Conservation (phyloP, 192 early-diverging fungal species). For the Coemansia sp. region DNA sequence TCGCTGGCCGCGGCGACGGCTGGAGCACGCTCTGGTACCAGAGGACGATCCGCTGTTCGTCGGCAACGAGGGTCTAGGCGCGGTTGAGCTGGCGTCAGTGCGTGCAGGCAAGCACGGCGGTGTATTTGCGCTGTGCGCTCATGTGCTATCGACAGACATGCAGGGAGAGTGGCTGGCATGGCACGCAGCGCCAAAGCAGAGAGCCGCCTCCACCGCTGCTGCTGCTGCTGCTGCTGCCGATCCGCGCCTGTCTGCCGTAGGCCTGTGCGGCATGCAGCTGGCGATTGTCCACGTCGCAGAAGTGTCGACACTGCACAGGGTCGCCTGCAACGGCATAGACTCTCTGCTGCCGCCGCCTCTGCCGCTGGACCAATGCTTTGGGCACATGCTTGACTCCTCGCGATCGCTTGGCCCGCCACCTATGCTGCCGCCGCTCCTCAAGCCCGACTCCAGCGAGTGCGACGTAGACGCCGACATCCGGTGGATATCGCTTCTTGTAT, state of each 20-base stretch:
- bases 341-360: constrained; percentile 42
- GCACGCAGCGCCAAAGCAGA: constrained; percentile 16
- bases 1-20: constrained; percentile 15
- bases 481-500: constrained; percentile 51
- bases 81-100: constrained; percentile 38
- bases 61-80: constrained; percentile 52
- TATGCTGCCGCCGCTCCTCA: constrained; percentile 26
- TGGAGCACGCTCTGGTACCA: constrained; percentile 16
- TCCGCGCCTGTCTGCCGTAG: neutral
- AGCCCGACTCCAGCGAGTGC: constrained; percentile 3
- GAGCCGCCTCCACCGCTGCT: neutral
- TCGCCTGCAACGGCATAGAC: constrained; percentile 33
- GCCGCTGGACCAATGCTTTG: constrained; percentile 44
- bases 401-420: constrained; percentile 38
- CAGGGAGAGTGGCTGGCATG: constrained; percentile 39
- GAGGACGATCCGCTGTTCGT: constrained; percentile 47
- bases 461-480: constrained; percentile 17
- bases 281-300: constrained; percentile 52
- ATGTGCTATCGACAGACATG: constrained; percentile 28
- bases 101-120: constrained; percentile 18
- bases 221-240: neutral
- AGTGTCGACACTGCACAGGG: constrained; percentile 50
- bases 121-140: constrained; percentile 52
- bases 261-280: constrained; percentile 11
- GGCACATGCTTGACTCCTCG: constrained; percentile 16